Evolutionary conservation across 805 yeast species (phyloP).

Genomic region (Zygotorulaspora chibaensis): DNA sequence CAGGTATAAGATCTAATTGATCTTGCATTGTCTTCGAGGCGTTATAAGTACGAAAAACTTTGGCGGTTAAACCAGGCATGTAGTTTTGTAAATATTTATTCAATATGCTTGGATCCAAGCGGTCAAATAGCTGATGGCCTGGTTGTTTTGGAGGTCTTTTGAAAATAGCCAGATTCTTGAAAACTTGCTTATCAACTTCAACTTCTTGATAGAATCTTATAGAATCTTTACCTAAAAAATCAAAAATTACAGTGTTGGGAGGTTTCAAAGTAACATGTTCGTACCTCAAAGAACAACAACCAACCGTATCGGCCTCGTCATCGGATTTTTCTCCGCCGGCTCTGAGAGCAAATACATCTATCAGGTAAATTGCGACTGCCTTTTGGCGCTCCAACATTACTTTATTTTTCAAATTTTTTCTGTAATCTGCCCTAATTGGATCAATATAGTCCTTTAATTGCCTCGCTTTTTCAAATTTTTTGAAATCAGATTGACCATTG

Average conservation of each 20-base stretch:
- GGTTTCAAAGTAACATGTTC: conserved; percentile 86
- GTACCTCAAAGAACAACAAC: conserved; percentile 89
- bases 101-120: conserved; percentile 76
- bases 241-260: conserved; percentile 81
- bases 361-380: conserved; percentile 89
- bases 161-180: conserved; percentile 80
- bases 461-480: conserved; percentile 91
- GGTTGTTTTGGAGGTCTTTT: conserved; percentile 85
- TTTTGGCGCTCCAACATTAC: conserved; percentile 84
- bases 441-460: conserved; percentile 71
- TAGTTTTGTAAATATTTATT: conserved; percentile 85
- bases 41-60: conserved; percentile 94
- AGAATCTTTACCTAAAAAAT: conserved; percentile 93
- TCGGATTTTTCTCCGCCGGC: conserved; percentile 98
- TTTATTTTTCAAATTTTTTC: conserved; percentile 60
- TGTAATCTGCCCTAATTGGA: conserved; percentile 70
- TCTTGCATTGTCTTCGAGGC: conserved; percentile 97
- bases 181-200: conserved; percentile 86
- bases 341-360: conserved; percentile 90
- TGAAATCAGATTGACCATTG: conserved; percentile 86
- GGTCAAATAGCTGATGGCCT: conserved; percentile 89
- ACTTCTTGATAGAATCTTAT: conserved; percentile 89
- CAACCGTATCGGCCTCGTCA: conserved; percentile 97
- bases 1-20: conserved; percentile 78
- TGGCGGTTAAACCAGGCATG: conserved; percentile 92